phyloP scores from a whole-genome alignment of 768 basidiomycete genomes.

The Calvatia gigantea region DNA sequence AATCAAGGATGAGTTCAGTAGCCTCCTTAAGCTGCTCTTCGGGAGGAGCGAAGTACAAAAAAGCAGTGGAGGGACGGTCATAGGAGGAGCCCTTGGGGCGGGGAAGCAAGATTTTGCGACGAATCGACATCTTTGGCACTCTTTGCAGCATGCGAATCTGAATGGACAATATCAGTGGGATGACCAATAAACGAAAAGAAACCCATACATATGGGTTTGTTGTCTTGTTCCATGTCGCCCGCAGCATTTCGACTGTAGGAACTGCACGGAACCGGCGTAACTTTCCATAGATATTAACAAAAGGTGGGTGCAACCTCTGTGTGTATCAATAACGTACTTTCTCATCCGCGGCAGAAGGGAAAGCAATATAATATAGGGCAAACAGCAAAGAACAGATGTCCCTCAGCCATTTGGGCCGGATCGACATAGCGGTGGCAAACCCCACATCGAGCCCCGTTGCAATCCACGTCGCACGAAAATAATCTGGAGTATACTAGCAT shows the following conservation, averaged over 20 bases:
- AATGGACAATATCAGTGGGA: slow-evolving; percentile 4
- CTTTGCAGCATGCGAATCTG: slow-evolving; percentile 66
- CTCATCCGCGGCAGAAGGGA: slow-evolving; percentile 91
- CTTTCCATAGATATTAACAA: too few species aligned
- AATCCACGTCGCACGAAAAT: slow-evolving; percentile 96
- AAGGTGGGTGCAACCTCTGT: neutral
- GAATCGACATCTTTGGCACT: slow-evolving; percentile 58
- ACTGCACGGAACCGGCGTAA: slow-evolving; percentile 89
- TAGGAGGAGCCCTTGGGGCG: slow-evolving; percentile 76
- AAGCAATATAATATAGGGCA: slow-evolving; percentile 81
- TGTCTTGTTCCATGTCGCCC: slow-evolving; percentile 96
- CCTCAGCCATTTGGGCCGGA: slow-evolving; percentile 87
- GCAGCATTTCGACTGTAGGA: slow-evolving; percentile 94
- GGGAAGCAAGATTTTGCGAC: slow-evolving; percentile 77
- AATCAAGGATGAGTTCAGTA: slow-evolving; percentile 85
- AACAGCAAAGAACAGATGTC: slow-evolving; percentile 86
- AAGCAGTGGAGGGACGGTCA: slow-evolving; percentile 76
- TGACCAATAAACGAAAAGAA: slow-evolving; percentile 4
- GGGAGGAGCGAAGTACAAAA: slow-evolving; percentile 77
- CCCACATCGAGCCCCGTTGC: slow-evolving; percentile 94
- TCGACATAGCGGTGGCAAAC: slow-evolving; percentile 92
- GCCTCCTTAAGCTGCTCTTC: slow-evolving; percentile 58
- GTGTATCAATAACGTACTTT: slow-evolving; percentile 50
- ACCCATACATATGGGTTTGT: slow-evolving; percentile 80
- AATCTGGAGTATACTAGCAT: slow-evolving; percentile 80